phyloP scores from a whole-genome alignment of 2,329 filamentous ascomycete species.

The Fusarium sororula region DNA sequence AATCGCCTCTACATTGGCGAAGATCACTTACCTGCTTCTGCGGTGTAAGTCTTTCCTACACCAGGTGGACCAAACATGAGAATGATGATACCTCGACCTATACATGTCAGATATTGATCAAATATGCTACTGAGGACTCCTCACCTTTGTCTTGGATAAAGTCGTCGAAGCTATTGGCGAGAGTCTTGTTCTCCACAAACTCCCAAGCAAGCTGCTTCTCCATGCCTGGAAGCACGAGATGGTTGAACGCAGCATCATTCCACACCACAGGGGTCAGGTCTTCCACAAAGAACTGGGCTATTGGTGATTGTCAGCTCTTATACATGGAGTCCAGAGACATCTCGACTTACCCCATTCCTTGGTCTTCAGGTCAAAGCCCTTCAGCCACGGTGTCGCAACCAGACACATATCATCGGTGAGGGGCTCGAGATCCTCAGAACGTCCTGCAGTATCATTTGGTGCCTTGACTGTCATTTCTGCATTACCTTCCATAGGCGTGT shows the following conservation, averaged over 20 bases:
- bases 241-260: conserved; percentile 50
- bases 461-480: neutral
- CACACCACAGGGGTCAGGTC: conserved; percentile 29
- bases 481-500: neutral
- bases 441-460: neutral
- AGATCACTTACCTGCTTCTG: conserved; percentile 37
- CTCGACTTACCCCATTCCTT: conserved; percentile 37
- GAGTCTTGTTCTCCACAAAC: conserved; percentile 50
- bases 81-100: conserved; percentile 54
- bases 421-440: conserved; percentile 37
- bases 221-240: conserved; percentile 48
- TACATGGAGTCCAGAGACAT: neutral
- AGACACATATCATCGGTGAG: conserved; percentile 49
- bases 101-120: neutral
- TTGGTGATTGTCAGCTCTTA: neutral
- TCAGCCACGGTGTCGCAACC: conserved; percentile 49
- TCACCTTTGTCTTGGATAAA: conserved; percentile 47
- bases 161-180: conserved; percentile 45
- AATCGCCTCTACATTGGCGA: fast-evolving
- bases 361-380: conserved; percentile 49
- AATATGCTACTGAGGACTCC: fast-evolving
- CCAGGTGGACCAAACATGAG: conserved; percentile 57
- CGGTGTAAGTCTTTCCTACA: conserved; percentile 58
- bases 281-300: neutral
- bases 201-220: conserved; percentile 52